A percentile compares a stretch with the other conserved stretches of the same genome.
These are phyloP conservation scores for Monascus ruber DNA, from an alignment of 2,329 filamentous ascomycete species.

Conservation along the genomic window DNA sequence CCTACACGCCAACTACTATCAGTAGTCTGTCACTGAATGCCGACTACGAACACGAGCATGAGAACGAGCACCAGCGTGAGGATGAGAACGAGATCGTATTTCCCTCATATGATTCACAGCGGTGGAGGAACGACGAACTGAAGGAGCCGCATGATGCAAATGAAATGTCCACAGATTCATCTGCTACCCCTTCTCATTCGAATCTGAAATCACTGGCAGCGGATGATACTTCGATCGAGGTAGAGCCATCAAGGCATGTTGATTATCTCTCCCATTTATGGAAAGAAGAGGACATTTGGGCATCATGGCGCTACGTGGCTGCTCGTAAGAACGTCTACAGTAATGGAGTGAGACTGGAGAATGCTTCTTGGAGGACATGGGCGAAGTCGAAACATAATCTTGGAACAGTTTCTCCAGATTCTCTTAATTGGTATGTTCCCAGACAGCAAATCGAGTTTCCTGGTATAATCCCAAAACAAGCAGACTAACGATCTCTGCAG, in stretches of 20 bases:
- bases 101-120: constrained; percentile 32
- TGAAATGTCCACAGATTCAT: constrained; percentile 11
- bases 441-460: not conserved
- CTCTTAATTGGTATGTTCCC: constrained; percentile 70
- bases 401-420: constrained; percentile 79
- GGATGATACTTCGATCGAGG: constrained; percentile 66
- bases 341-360: constrained; percentile 75
- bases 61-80: not conserved
- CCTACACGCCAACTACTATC: constrained; percentile 26
- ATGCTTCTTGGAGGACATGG: constrained; percentile 96
- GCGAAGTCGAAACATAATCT: constrained; percentile 82
- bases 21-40: constrained; percentile 27
- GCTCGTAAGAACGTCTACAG: constrained; percentile 66
- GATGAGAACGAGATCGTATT: constrained; percentile 30
- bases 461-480: not conserved
- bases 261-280: constrained; percentile 91
- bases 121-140: not conserved
- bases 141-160: constrained; percentile 9
- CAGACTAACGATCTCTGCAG: constrained; percentile 35
- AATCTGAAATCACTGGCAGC: constrained; percentile 53
- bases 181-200: constrained; percentile 43
- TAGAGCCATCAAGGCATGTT: constrained; percentile 74
- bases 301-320: constrained; percentile 88
- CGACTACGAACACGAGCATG: constrained; percentile 14
- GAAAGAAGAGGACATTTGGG: constrained; percentile 94